A percentile compares a stretch with the other conserved stretches of the same genome.
phyloP scores from a whole-genome alignment of 306 rosid genomes.

The Cucurbita ficifolia region DNA sequence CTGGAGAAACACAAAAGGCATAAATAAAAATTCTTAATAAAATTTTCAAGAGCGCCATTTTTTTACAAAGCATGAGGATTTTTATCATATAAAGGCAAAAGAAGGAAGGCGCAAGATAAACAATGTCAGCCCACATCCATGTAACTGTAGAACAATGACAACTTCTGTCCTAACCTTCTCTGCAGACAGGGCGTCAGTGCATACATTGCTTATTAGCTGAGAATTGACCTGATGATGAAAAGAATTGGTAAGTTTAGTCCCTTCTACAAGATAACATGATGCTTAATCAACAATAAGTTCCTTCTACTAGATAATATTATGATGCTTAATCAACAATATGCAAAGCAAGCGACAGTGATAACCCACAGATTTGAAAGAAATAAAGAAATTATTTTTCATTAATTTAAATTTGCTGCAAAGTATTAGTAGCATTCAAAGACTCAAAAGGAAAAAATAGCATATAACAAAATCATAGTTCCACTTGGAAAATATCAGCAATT shows the following conservation, averaged over 20 bases:
- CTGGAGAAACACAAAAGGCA: conserved; percentile 22
- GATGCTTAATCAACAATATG: background rate
- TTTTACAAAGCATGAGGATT: background rate
- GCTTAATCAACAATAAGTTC: background rate
- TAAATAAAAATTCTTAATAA: background rate
- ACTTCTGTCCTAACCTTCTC: conserved; percentile 52
- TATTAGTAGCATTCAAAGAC: background rate
- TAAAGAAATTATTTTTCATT: background rate
- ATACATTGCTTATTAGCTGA: conserved; percentile 93
- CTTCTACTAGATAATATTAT: too few relatives aligned
- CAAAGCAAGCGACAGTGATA: background rate
- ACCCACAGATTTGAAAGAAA: background rate
- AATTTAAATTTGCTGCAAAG: background rate
- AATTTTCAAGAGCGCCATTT: background rate
- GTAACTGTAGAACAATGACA: background rate
- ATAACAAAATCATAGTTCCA: background rate
- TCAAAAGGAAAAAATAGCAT: background rate
- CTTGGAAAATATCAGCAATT: background rate
- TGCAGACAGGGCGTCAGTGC: conserved; percentile 95
- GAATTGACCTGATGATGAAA: conserved; percentile 73
- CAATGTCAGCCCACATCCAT: background rate
- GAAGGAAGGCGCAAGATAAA: background rate
- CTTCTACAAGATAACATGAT: background rate
- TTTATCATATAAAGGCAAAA: background rate
- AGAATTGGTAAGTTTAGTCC: background rate